Base-by-base conservation (phyloP, 352 stramenopile genomes). In the Pythium monospermum region DNA sequence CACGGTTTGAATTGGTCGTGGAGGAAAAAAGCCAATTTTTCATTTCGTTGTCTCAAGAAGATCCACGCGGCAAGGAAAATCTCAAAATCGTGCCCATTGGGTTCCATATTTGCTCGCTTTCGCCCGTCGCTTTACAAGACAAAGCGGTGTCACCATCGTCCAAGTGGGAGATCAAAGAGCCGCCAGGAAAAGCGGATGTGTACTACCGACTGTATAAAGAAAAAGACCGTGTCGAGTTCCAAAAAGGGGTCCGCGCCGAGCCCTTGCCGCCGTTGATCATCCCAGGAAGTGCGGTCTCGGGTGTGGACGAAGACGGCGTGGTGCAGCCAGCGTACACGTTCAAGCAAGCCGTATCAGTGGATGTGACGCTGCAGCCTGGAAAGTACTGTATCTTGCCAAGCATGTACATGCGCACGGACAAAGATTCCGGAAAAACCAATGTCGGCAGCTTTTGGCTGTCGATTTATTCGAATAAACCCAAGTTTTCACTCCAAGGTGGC, bases 341-440 rank as follows among this genome's bases (percentile, higher is more conserved):
- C 59, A 93, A 93, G 39, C 83, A 91, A 66, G 78, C 77, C 7
- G 76, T 85, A 13, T 89, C 77, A 61, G 83, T 82, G 27, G 77
- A 89, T 61, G 67, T 73, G 19, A 76, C 59, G 0, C 85, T 93
- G 57, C 77, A 91, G 37, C 66, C 81, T 41, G 83, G 83, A 1
- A 68, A 57, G 35, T 94, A 94, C 21, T 92, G 83, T 37, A 85
- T 94, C 38, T 68, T 94, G 26, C 78, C 83, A 0, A 94, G 83
- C 57, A 88, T 94, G 81, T 94, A 91, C 52, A 90, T 91, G 76
- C 70, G 81, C 50, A 88, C 74, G 63, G 76, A 90, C 60, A 89
- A 91, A 65, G 69, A 68, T 19, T 78, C 69, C n/a, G 75, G 79
- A 1, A 86, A 85, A 19, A 85, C 66, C 2, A 91, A 91, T 28